Base-by-base conservation (phyloP, 2,329 filamentous ascomycete species). In the Penicillium olsonii region DNA sequence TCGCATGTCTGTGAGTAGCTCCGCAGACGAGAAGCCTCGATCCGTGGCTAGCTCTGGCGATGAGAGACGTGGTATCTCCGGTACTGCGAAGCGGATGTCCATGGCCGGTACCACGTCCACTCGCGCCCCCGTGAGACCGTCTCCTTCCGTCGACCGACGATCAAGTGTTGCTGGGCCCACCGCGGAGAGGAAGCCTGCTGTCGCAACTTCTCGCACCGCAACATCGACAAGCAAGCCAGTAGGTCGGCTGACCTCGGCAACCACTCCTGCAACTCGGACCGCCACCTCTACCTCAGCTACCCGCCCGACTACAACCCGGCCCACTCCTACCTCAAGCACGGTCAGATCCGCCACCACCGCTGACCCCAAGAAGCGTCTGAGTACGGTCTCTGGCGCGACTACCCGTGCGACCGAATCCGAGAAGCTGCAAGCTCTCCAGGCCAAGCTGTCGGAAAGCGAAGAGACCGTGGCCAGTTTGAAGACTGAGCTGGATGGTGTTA, bases 71-170 rank as follows among this genome's bases (percentile, higher is more conserved):
- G 71, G 71, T 5, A 72, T 76, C 44, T 70, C 72, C 10, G 63
- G 69, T 19, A 65, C 67, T 7, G 72, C 73, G 34, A 77, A 77
- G 62, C 68, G 74, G 37, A 71, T 73, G 66, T 77, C 75, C 5
- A 62, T 77, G 45, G 70, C 66, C 8, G 67, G 73, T 4, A 70
- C 66, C 11, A 54, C 70, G 1, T 62, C 68, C 35, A 66, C 68
- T 14, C 63, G 70, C 14, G 57, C 71, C 8, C 65, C 71, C 5
- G 45, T 62, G 20, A 72, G 66, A 54, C 50, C 47, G 3, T 59
- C 70, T 9, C 65, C 68, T 31, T 63, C 63, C 6, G 35, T 67
- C 22, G 70, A 74, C 42, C 67, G 72, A 18, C 67, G 70, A 50
- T 66, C 68, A 19, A 73, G 68, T 52, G 64, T 71, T 26, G 66